Evolutionary conservation across 345 rosid genomes (phyloP), one percentile per base, ranked within the genome.

Genomic region (Eucalyptus polybractea): DNA sequence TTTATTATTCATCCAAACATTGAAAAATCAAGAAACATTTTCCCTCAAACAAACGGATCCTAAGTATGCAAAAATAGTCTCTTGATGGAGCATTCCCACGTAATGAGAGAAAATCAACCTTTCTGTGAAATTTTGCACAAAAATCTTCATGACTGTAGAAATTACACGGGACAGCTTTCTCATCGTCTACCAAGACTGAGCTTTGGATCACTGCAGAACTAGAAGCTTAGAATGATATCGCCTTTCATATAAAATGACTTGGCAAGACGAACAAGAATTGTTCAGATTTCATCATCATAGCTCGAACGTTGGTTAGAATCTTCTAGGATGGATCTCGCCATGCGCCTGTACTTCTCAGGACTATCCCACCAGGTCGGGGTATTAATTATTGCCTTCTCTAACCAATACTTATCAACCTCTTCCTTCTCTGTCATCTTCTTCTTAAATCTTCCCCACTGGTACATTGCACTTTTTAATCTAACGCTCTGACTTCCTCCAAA

Each of bases 361-460:
- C 93, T 91, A 89, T 97, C 97, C 69, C 91, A 96, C 93, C 92
- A 90, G 25, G 98, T 96, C 12, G 97, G 92, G n/a, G 96, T 95
- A 83, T 92, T 95, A 92, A 95, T 88, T 86, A 95, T 95, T 24
- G 91, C 95, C 92, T 90, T 95, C 88, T 95, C 97, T 90, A 97
- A 92, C 97, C 96, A 94, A 50, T 90, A 88, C 90, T 93, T 89
- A 85, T 95, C 96, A 7, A 90, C 86, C 42, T 90, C 93, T 86
- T 87, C 91, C 91, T 89, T 89, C 91, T 88, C 94, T 2, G 89
- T 92, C 87, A 93, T 88, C 88, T 22, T 86, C 89, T 89, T 90
- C 62, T 54, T 56, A 88, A 93, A 89, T 51, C 83, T 91, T 51
- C 89, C 90, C 95, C 96, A 95, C 51, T 65, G 47, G 50, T 95